Evolutionary conservation across 2,329 filamentous ascomycete genomes (phyloP), one percentile per base, ranked within the genome.

Genomic region (Paraphoma chrysanthemicola): DNA sequence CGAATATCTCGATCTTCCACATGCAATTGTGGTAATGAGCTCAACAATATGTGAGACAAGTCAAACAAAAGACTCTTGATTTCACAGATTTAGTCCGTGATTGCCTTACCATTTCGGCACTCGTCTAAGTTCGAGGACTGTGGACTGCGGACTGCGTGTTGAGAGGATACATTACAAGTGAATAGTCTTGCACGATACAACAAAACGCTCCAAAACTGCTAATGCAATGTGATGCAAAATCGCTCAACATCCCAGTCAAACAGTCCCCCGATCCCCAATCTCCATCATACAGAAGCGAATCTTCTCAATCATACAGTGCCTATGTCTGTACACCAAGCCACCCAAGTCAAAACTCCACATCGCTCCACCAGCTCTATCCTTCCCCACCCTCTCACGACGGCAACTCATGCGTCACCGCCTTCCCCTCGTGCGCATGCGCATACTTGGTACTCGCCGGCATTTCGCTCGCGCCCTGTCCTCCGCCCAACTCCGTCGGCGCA

Each of bases 381-480:
- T n/a, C 11, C 38, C 36, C 49, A 16, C 28, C 1, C 23, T 38
- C 11, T 28, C 29, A 54, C 53, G 30, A 61, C 16, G 58, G 61
- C 46, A 58, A 43, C 50, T 64, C 61, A 42, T 63, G 57, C 36
- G 53, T 16, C 46, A 44, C 47, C 9, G 39, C 51, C n/a, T 51
- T 43, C 11, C 36, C 39, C 14, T 41, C 41, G n/a, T 48, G 36
- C 23, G 44, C 33, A 51, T 64, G 55, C 46, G 63, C 62, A 54
- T 67, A 68, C 55, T 69, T 68, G 1, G 48, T 57, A 12, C 49
- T 60, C 10, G 39, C 58, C 2, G 61, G 63, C 44, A 68, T 42
- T 48, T 69, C 67, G 12, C 16, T 59, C 44, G 56, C 42, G 6
- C 4, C 38, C 7, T 42, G 43, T 18, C 54, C 48, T 2, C 31